Conservation (phyloP, 2,329 filamentous ascomycete genomes). For the Fusarium albidum region DNA sequence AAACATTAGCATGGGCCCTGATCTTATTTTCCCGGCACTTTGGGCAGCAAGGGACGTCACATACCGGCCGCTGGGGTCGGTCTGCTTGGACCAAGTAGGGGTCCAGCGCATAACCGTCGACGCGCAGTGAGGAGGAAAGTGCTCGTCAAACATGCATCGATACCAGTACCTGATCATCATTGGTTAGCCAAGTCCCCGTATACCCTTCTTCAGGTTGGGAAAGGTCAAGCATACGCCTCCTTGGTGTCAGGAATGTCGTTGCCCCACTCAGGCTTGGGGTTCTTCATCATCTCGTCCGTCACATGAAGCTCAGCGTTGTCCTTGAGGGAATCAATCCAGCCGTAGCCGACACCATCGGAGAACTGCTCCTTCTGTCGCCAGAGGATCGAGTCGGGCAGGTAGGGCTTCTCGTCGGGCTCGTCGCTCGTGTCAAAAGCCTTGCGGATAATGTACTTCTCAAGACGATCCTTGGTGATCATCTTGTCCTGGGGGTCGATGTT, state of each 20-base stretch:
- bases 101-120: constrained; percentile 96
- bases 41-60: constrained; percentile 23
- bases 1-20: constrained; percentile 25
- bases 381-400: constrained; percentile 95
- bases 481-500: constrained; percentile 94
- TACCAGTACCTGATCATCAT: constrained; percentile 81
- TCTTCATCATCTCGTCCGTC: constrained; percentile 97
- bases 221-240: constrained; percentile 73
- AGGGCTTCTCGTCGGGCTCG: constrained; percentile 81
- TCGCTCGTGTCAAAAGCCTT: constrained; percentile 96
- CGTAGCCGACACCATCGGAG: constrained; percentile 97
- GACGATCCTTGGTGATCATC: constrained; percentile 88
- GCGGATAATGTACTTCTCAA: constrained; percentile 98
- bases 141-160: constrained; percentile 97
- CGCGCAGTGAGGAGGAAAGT: constrained; percentile 92
- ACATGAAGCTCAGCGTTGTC: constrained; percentile 90
- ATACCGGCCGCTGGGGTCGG: constrained; percentile 90
- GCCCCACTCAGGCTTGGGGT: constrained; percentile 97
- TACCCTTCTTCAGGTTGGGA: not conserved
- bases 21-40: not conserved
- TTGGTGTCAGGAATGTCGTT: constrained; percentile 92
- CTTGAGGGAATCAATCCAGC: constrained; percentile 98
- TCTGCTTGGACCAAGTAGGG: constrained; percentile 96
- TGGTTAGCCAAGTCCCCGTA: constrained; percentile 36
- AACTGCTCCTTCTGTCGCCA: constrained; percentile 99